phyloP scores from a whole-genome alignment of 345 rosid species.

The Aurinia saxatilis region DNA sequence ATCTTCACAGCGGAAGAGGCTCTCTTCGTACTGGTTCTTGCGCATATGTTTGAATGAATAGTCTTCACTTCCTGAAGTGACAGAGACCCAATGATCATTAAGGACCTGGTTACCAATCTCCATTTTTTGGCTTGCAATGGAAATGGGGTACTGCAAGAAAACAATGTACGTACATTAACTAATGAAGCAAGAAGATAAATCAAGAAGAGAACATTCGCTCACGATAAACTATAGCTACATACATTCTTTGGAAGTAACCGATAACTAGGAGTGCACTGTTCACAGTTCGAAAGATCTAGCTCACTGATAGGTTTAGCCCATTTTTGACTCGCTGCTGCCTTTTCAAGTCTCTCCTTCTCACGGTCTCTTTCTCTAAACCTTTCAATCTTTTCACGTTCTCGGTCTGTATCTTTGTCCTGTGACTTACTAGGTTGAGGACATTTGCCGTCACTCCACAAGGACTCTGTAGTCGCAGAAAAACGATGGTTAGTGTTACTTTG shows the following conservation, averaged over 20 bases:
- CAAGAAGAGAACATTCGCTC: not conserved
- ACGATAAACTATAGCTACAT: constrained; percentile 17
- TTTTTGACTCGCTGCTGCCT: constrained; percentile 66
- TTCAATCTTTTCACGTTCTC: constrained; percentile 52
- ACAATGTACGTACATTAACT: constrained; percentile 6
- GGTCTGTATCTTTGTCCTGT: constrained; percentile 69
- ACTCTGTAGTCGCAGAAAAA: constrained; percentile 37
- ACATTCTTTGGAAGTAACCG: constrained; percentile 92
- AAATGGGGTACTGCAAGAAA: constrained; percentile 73
- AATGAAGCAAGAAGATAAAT: constrained; percentile 13
- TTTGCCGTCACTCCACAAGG: constrained; percentile 63
- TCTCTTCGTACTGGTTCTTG: constrained; percentile 97
- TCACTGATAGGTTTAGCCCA: constrained; percentile 86
- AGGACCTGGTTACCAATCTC: constrained; percentile 76
- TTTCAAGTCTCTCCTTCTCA: constrained; percentile 80
- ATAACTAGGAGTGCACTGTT: constrained; percentile 95
- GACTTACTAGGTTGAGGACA: constrained; percentile 56
- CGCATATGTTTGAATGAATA: constrained; percentile 99
- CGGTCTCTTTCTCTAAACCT: constrained; percentile 61
- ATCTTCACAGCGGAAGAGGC: constrained; percentile 91
- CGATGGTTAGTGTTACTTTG: not conserved
- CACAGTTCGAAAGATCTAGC: constrained; percentile 93
- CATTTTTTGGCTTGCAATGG: constrained; percentile 75
- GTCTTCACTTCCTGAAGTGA: constrained; percentile 99
- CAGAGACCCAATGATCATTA: constrained; percentile 97